These are phyloP conservation scores for Penicillium angulare DNA, from an alignment of 495 filamentous ascomycete genomes.

Conservation along the genomic window DNA sequence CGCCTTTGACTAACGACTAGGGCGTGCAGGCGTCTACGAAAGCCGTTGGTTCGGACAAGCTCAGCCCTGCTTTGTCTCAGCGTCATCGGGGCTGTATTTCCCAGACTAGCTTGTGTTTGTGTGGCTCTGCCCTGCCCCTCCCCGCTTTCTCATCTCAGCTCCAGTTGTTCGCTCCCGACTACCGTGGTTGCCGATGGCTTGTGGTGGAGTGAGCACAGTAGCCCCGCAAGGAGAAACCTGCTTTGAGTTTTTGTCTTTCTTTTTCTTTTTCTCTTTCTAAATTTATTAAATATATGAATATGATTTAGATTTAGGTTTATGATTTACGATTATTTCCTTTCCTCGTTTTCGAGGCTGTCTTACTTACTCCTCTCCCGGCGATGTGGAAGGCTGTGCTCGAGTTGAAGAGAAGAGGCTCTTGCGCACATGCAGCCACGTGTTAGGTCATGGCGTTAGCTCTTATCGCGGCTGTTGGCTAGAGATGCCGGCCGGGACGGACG, in stretches of 20 bases:
- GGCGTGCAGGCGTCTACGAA: constrained; percentile 9
- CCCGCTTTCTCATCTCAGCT: constrained; percentile 7
- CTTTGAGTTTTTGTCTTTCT: neutral
- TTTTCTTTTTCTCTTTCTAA: too few species aligned
- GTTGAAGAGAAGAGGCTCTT: constrained; percentile 10
- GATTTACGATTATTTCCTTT: too few species aligned
- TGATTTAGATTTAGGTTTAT: too few species aligned
- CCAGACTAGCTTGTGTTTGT: too few species aligned
- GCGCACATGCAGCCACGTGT: constrained; percentile 24
- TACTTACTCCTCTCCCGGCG: neutral
- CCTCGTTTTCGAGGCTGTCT: neutral
- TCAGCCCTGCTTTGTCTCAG: neutral
- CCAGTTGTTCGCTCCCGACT: neutral
- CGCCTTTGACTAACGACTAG: too few species aligned
- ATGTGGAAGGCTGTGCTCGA: neutral
- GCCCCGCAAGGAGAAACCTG: neutral
- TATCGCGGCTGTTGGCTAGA: constrained; percentile 6
- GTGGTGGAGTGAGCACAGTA: neutral
- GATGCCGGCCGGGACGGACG: neutral
- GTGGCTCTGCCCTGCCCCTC: constrained; percentile 1
- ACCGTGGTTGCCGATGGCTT: constrained; percentile 1
- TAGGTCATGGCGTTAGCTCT: constrained; percentile 12
- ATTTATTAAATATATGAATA: too few species aligned
- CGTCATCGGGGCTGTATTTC: constrained; percentile 11
- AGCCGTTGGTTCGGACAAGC: constrained; percentile 11